Base-by-base conservation (phyloP, 306 rosid species). In the Citrullus amarus region DNA sequence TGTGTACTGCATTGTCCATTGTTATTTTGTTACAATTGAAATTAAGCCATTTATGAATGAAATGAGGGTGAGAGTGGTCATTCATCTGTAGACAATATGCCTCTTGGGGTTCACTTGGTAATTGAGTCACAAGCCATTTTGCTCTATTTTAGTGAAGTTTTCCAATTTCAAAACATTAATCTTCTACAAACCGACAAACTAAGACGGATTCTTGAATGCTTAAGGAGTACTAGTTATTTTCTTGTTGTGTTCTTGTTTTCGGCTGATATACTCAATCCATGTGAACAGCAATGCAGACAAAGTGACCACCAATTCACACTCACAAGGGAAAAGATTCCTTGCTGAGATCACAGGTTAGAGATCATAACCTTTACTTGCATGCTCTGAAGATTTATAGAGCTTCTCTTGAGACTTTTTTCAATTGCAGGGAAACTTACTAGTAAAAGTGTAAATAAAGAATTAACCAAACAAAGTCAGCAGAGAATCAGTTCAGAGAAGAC, bases 321-420 rank as follows among this genome's bases (percentile, higher is more conserved):
- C 99, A 1, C 99, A 95, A 80, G 99, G 99, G 83, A 89, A 92
- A 78, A 81, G 99, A 62, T 95, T 92, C 88, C 91, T 95, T 72
- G 75, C 92, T 4, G 92, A 91, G 85, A 81, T 95, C 79, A 76
- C 97, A 91, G 93, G 97, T 91, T 66, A 75, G 81, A 77, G 63
- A 69, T 69, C 55, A 43, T 32, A 48, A 34, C 32, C 79, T 55
- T 17, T 48, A 32, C 41, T 50, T 74, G 68, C 76, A 53, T 71
- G 53, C 78, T 62, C 65, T 63, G 54, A 62, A 65, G 57, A 55
- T 16, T 58, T 68, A 46, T 58, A 38, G 69, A 75, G 71, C 66
- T 65, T 81, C 71, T 84, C 62, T 62, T 77, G 62, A 83, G 41
- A 57, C 75, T 61, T 59, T 70, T 60, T 54, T 65, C 76, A 62